Base-by-base conservation (phyloP, 306 rosid species). In the Dalbergia cochinchinensis region DNA sequence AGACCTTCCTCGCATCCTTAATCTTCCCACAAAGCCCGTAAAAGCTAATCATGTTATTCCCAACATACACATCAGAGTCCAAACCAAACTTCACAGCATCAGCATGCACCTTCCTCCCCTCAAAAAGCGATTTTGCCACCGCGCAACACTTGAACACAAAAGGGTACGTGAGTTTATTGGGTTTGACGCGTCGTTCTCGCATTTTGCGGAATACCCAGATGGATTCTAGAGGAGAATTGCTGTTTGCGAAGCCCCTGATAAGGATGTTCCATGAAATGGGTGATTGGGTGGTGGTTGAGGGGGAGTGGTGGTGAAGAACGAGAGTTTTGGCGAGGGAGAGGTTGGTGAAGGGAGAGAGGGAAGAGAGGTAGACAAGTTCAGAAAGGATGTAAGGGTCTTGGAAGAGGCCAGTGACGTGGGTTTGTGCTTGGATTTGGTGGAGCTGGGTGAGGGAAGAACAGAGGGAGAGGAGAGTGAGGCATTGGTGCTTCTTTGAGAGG, bases 101-200 rank as follows among this genome's bases (percentile, higher is more conserved):
- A 1, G 84, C 89, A 69, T 90, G 97, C 48, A 86, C 88, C 74
- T 92, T 96, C 12, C 44, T 83, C n/a, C 98, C 99, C 74, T 88
- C 90, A 8, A 12, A 44, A 8, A 92, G 90, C 13, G 84, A 83
- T 0, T 26, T 12, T 41, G 65, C 76, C 35, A 41, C 0, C 4
- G 97, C 88, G 54, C 98, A 92, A 2, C 88, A 89, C 86, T 92
- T 95, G 83, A 92, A 34, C 67, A 95, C 73, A 47, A 92, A 92
- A 2, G 98, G 97, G 72, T 77, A 87, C 11, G 99, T 91, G 35
- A 92, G 90, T 4, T 89, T 84, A 77, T 91, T 90, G 74, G 97
- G 95, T 35, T 26, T 78, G 9, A 73, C 67, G 4, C 89, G 89
- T 4, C 86, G 76, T 67, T 78, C 15, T 2, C 90, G 89, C 98